Conservation (phyloP, 1,284 basidiomycete genomes). For the Marasmius sp. region DNA sequence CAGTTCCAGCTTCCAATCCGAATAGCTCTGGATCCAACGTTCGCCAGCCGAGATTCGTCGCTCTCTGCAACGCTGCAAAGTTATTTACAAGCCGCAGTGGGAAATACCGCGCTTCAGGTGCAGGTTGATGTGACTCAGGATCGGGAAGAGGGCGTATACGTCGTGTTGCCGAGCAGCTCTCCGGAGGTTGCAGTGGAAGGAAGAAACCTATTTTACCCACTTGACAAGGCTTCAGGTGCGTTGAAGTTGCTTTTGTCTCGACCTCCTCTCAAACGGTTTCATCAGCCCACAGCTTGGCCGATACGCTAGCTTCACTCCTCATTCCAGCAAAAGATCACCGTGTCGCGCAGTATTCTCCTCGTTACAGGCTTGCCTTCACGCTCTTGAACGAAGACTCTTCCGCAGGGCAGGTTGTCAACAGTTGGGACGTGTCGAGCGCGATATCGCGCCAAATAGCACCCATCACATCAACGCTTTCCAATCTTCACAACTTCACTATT, state of each 20-base stretch:
- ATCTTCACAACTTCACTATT: slow-evolving; percentile 87
- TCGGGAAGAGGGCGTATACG: slow-evolving; percentile 2
- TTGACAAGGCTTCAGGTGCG: not conserved
- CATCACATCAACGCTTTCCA: slow-evolving; percentile 56
- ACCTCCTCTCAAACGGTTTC: not conserved
- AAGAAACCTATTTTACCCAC: slow-evolving; percentile 2
- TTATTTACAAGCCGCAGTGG: slow-evolving; percentile 18
- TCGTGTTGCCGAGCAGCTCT: slow-evolving; percentile 2
- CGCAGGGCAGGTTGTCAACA: slow-evolving; percentile 56
- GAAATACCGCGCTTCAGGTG: slow-evolving; percentile 35
- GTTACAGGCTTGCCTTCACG: slow-evolving; percentile 80
- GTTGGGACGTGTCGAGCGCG: slow-evolving; percentile 74
- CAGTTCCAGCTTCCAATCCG: slow-evolving; percentile 52
- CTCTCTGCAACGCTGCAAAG: slow-evolving; percentile 23
- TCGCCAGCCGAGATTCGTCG: not conserved
- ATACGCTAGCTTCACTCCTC: slow-evolving; percentile 46
- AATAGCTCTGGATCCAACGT: slow-evolving; percentile 43
- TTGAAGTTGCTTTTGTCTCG: not conserved
- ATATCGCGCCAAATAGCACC: slow-evolving; percentile 75
- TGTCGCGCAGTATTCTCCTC: slow-evolving; percentile 73
- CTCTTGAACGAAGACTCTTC: slow-evolving; percentile 86
- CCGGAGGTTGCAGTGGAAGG: slow-evolving; percentile 1
- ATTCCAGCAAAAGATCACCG: slow-evolving; percentile 54
- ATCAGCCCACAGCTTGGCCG: slow-evolving; percentile 28
- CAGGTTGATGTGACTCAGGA: slow-evolving; percentile 18